phyloP scores from a whole-genome alignment of 148 eudicot genomes.

The Vaccinium macrocarpon region DNA sequence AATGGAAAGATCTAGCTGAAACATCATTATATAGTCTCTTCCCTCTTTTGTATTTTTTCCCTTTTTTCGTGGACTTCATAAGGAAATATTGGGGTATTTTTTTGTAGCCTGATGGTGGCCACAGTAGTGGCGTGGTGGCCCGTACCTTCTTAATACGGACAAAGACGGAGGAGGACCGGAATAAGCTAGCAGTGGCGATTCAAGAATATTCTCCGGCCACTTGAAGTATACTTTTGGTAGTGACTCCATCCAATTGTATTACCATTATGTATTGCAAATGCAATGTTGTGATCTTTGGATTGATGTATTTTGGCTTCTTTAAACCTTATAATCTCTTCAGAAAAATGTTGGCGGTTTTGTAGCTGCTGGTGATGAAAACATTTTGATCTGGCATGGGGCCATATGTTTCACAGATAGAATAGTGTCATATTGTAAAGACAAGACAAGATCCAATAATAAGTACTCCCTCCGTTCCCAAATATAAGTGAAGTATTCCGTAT shows the following conservation, averaged over 20 bases:
- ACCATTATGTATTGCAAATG: neutral
- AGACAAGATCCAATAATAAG: neutral
- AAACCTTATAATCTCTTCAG: neutral
- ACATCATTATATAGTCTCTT: neutral
- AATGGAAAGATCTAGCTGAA: neutral
- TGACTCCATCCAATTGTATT: constrained; percentile 7
- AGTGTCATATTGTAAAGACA: neutral
- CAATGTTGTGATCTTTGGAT: neutral
- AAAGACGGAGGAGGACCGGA: constrained; percentile 65
- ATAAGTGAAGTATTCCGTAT: too few relatives aligned
- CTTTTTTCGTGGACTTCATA: neutral
- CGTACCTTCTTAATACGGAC: constrained; percentile 74
- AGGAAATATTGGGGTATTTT: neutral
- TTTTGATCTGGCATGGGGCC: neutral
- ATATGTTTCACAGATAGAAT: neutral
- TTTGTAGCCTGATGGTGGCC: constrained; percentile 54
- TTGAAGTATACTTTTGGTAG: constrained; percentile 18
- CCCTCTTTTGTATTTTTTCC: neutral
- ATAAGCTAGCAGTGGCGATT: constrained; percentile 74
- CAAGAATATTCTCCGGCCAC: constrained; percentile 73
- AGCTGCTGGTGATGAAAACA: neutral
- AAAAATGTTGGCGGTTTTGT: neutral
- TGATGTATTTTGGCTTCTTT: neutral
- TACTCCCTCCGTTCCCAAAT: too few relatives aligned
- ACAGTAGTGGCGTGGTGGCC: constrained; percentile 47